Percentiles rank a stretch among this genome's conserved stretches.
Evolutionary conservation across 1,284 basidiomycete species (phyloP).

Genomic region (Melampsora occidentalis): DNA sequence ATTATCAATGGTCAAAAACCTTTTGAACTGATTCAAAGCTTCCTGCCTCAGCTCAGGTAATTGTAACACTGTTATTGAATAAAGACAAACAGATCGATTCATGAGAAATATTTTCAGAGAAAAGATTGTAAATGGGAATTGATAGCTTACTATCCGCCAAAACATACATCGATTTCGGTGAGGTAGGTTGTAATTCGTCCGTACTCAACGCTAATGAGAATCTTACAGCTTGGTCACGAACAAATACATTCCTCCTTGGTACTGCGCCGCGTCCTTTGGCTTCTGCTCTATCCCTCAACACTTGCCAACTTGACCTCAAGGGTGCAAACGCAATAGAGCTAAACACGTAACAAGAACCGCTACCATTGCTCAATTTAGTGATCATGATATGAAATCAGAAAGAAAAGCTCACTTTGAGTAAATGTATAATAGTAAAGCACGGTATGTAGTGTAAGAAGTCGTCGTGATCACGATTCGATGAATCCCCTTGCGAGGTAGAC

Average conservation of each 20-base stretch:
- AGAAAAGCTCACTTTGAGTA: slow-evolving; percentile 34
- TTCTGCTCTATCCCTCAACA: slow-evolving; percentile 28
- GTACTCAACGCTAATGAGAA: slow-evolving; percentile 34
- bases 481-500: slow-evolving; percentile 17
- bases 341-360: not conserved
- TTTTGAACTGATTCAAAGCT: slow-evolving; percentile 36
- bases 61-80: slow-evolving; percentile 22
- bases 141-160: slow-evolving; percentile 33
- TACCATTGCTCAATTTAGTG: not conserved
- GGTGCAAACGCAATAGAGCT: slow-evolving; percentile 41
- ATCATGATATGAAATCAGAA: not conserved
- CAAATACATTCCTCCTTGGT: slow-evolving; percentile 23
- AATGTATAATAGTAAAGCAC: slow-evolving; percentile 38
- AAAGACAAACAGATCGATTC: not conserved
- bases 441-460: slow-evolving; percentile 40
- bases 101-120: not conserved
- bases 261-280: slow-evolving; percentile 21
- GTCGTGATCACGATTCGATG: slow-evolving; percentile 35
- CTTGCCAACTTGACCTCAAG: slow-evolving; percentile 33
- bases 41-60: slow-evolving; percentile 35
- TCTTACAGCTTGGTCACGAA: slow-evolving; percentile 36
- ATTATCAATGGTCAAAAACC: slow-evolving; percentile 29
- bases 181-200: slow-evolving; percentile 40
- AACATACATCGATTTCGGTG: slow-evolving; percentile 40
- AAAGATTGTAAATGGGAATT: not conserved